phyloP scores from a whole-genome alignment of 352 stramenopile species.

The Globisporangium middletonii region DNA sequence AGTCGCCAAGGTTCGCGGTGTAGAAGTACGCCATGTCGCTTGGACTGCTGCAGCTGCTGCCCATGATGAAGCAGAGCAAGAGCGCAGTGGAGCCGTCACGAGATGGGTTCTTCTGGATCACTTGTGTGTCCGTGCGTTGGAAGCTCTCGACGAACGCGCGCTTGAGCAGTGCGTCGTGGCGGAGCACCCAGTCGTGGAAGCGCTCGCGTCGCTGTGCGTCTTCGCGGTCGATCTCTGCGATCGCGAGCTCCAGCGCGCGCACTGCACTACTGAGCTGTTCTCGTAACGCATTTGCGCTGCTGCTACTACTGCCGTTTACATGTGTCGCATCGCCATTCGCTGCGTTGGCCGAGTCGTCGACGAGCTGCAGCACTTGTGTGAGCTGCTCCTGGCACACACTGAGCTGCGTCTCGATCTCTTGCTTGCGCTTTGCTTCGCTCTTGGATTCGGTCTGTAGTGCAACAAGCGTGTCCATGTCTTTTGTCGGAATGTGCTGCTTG shows the following conservation, averaged over 20 bases:
- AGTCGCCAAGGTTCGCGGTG: constrained; percentile 56
- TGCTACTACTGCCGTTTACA: background rate
- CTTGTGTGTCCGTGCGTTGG: constrained; percentile 27
- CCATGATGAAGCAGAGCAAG: constrained; percentile 40
- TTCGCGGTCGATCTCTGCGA: constrained; percentile 29
- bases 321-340: background rate
- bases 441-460: constrained; percentile 12
- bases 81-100: constrained; percentile 48
- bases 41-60: constrained; percentile 1
- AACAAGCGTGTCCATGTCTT: constrained; percentile 16
- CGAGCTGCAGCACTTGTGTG: constrained; percentile 18
- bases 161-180: constrained; percentile 24
- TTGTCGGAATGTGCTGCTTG: constrained; percentile 21
- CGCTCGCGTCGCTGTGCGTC: constrained; percentile 16
- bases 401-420: constrained; percentile 26
- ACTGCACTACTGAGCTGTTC: constrained; percentile 22
- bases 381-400: constrained; percentile 24
- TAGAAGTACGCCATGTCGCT: constrained; percentile 38
- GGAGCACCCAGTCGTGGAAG: constrained; percentile 19
- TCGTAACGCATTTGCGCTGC: constrained; percentile 5
- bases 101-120: constrained; percentile 37
- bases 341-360: background rate
- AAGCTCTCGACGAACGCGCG: constrained; percentile 34
- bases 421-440: constrained; percentile 19
- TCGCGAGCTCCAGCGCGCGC: constrained; percentile 20